Percentiles rank a stretch among this genome's conserved stretches.
phyloP scores from a whole-genome alignment of 169 alveolate genomes.

The Babesia bigemina region DNA sequence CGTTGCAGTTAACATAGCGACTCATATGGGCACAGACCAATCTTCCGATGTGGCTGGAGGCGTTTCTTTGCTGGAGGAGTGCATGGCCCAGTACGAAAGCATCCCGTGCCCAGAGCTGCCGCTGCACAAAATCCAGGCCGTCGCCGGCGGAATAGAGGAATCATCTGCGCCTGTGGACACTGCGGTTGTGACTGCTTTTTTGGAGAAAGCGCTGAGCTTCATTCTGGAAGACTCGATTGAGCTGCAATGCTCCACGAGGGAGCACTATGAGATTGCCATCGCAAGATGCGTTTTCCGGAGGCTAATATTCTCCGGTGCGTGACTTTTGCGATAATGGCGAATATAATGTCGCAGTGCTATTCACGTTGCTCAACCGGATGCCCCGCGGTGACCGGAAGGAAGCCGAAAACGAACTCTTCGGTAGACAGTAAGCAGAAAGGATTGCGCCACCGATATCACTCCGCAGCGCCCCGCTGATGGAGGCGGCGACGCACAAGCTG shows the following conservation, averaged over 20 bases:
- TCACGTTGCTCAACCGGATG: slow-evolving; percentile 31
- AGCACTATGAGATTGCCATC: slow-evolving; percentile 16
- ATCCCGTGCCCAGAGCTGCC: not conserved
- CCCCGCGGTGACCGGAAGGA: slow-evolving; percentile 20
- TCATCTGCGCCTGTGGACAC: not conserved
- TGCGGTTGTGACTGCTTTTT: not conserved
- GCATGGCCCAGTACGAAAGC: not conserved
- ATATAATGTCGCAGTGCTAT: slow-evolving; percentile 16
- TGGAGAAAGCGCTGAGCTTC: slow-evolving; percentile 14
- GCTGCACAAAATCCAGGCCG: not conserved
- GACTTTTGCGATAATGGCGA: too few relatives aligned
- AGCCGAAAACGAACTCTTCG: slow-evolving; percentile 23
- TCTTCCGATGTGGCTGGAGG: not conserved
- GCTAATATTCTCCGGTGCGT: slow-evolving; percentile 32
- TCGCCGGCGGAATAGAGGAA: not conserved
- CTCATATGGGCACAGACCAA: not conserved
- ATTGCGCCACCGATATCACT: too few relatives aligned
- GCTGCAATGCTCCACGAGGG: slow-evolving; percentile 18
- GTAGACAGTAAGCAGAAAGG: slow-evolving; percentile 13
- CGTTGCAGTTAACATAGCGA: not conserved
- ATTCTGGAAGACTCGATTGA: not conserved
- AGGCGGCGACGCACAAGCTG: slow-evolving; percentile 7
- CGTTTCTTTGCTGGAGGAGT: slow-evolving; percentile 7
- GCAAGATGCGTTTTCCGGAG: slow-evolving; percentile 28
- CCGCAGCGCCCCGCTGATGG: slow-evolving; percentile 23